Percentiles rank a stretch among this genome's conserved stretches.
These are phyloP conservation scores for Phallus indusiatus DNA, from an alignment of 768 basidiomycete species.

Conservation along the genomic window DNA sequence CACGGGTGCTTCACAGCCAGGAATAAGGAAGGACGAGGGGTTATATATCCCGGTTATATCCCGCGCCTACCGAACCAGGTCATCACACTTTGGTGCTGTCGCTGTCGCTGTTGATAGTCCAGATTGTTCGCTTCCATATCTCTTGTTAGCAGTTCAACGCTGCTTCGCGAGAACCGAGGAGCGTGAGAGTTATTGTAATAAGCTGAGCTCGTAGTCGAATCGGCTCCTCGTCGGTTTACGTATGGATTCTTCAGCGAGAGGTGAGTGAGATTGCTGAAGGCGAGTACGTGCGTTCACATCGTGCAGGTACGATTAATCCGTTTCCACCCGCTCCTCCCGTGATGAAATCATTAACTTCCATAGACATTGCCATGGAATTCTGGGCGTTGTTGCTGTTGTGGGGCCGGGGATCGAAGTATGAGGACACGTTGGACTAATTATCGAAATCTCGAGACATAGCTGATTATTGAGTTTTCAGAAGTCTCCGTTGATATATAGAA, in stretches of 20 bases:
- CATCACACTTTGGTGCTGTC: slow-evolving; percentile 36
- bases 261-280: slow-evolving; percentile 15
- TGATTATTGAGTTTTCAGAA: too few species aligned
- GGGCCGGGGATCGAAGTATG: slow-evolving; percentile 55
- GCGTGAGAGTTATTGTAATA: neutral
- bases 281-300: slow-evolving; percentile 9
- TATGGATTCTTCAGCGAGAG: slow-evolving; percentile 17
- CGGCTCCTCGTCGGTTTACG: slow-evolving; percentile 35
- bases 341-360: too few species aligned
- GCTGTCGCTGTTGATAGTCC: slow-evolving; percentile 24
- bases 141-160: slow-evolving; percentile 3
- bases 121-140: slow-evolving; percentile 28
- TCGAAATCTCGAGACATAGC: slow-evolving; percentile 53
- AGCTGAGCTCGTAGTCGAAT: slow-evolving; percentile 57
- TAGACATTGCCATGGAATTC: too few species aligned
- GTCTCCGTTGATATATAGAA: neutral
- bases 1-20: slow-evolving; percentile 65
- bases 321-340: slow-evolving; percentile 14
- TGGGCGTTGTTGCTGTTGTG: slow-evolving; percentile 24
- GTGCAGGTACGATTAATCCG: slow-evolving; percentile 10
- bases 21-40: slow-evolving; percentile 54
- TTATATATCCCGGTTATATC: too few species aligned
- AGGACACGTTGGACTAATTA: slow-evolving; percentile 70
- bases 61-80: slow-evolving; percentile 33
- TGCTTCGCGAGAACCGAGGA: slow-evolving; percentile 4